Conservation (phyloP, 345 rosid species). For the Euclidium syriacum region DNA sequence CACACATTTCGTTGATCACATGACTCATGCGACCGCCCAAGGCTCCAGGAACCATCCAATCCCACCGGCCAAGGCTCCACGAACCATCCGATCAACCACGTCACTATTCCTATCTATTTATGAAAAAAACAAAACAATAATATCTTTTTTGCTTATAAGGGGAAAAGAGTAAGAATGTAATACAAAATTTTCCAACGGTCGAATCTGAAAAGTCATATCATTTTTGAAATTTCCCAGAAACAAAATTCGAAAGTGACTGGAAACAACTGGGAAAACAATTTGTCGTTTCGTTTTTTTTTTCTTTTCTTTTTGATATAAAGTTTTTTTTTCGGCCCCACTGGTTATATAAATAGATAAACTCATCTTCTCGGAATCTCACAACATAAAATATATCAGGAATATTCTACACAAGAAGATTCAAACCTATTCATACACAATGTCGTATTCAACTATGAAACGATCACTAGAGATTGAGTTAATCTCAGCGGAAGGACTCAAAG, state of each 20-base stretch:
- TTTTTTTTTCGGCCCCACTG: no score
- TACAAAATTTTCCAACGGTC: no score
- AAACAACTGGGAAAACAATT: neutral
- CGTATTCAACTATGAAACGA: constrained; percentile 16
- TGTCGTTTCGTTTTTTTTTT: neutral
- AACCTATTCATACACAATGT: constrained; percentile 21
- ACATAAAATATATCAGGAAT: neutral
- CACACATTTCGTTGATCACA: no score
- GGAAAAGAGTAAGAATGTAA: neutral
- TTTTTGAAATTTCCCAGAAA: neutral
- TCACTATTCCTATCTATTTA: neutral
- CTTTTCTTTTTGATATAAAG: no score
- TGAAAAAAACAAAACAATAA: no score
- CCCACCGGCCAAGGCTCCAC: neutral
- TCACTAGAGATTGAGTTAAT: constrained; percentile 46
- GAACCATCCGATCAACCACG: constrained; percentile 7
- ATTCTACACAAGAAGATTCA: no score
- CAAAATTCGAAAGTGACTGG: neutral
- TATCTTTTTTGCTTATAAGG: neutral
- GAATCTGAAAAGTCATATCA: no score
- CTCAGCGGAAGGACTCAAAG: constrained; percentile 52
- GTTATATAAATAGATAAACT: neutral
- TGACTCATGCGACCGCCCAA: no score
- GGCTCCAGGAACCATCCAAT: no score
- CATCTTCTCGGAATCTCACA: neutral